Conservation (phyloP, 2,329 filamentous ascomycete genomes). For the Teratosphaeria viscida region DNA sequence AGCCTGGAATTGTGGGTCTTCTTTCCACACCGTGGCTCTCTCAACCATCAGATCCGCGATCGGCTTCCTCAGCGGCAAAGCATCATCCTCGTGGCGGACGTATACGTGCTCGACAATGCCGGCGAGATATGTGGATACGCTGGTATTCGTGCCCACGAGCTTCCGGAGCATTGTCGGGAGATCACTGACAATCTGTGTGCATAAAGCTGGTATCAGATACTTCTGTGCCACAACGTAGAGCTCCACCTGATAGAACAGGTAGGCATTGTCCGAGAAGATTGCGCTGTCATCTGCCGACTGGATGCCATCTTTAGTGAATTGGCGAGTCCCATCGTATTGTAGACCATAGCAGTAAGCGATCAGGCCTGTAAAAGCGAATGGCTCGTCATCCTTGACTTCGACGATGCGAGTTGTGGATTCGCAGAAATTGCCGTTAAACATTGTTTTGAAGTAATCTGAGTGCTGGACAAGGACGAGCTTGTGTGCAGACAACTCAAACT, state of each 20-base stretch:
- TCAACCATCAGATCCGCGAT: not conserved
- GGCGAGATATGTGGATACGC: not conserved
- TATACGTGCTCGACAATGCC: constrained; percentile 1
- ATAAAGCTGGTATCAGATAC: constrained; percentile 2
- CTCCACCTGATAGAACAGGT: not conserved
- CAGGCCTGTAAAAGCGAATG: constrained; percentile 1
- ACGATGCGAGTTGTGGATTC: not conserved
- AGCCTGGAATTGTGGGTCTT: not conserved
- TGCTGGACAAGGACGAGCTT: constrained; percentile 1
- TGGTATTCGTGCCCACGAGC: not conserved
- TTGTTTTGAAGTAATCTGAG: constrained; percentile 3
- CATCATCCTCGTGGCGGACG: not conserved
- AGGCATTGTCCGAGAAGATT: not conserved
- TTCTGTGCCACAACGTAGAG: constrained; percentile 4
- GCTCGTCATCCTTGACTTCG: constrained; percentile 3
- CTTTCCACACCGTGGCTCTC: not conserved
- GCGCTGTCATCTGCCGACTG: not conserved
- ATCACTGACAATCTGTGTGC: not conserved
- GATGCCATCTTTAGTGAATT: not conserved
- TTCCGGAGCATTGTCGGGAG: not conserved
- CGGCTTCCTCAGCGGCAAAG: not conserved
- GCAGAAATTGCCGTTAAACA: constrained; percentile 2
- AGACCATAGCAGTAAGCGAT: constrained; percentile 2
- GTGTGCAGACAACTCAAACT: not conserved
- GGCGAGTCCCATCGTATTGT: constrained; percentile 1